Base-by-base conservation (phyloP, 805 yeast species). In the Wickerhamiella vanderwaltii region DNA sequence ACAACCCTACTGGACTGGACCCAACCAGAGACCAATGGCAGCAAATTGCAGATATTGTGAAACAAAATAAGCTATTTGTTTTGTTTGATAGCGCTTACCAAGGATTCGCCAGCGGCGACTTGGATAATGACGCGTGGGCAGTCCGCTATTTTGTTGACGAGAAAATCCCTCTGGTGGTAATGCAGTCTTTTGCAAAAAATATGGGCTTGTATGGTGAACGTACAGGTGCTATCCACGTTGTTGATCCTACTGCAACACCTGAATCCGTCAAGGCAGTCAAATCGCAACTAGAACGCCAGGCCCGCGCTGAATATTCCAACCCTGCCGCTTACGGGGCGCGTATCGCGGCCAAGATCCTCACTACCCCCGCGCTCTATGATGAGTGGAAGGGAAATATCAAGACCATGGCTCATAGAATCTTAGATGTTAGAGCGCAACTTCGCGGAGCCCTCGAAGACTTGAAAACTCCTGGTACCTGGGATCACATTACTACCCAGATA, bases 121-220 rank as follows among this genome's bases (percentile, higher is more conserved):
- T 85, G 48, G 75, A 72, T 58, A 66, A 75, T 55, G 97, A 87
- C 60, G 78, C 77, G 20, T 72, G 66, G 54, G 61, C 76, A 4
- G 56, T 74, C 29, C 63, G 73, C 39, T 56, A 67, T 57, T 64
- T 71, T 46, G 60, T 65, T 16, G 58, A 62, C 39, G 62, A 63
- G 48, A 64, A 64, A 34, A 57, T 54, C 39, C 63, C 63, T 36
- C 49, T 68, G 30, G 60, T 59, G 5, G 72, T 87, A 43, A 80
- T 94, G 58, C 97, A 87, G 63, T 83, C 95, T 5, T 87, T 87
- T 64, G 94, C 95, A 45, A 87, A 87, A 61, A 87, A 87, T 63
- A 78, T 84, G 76, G 97, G 97, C 29, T 73, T 87, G 54, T 87
- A 87, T 60, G 96, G 96, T 55, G 95, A 88, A 67, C 75, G 97